A percentile compares a stretch with the other conserved stretches of the same genome.
These are phyloP conservation scores for Exserohilum rostratum DNA, from an alignment of 2,329 filamentous ascomycete genomes.

Conservation along the genomic window DNA sequence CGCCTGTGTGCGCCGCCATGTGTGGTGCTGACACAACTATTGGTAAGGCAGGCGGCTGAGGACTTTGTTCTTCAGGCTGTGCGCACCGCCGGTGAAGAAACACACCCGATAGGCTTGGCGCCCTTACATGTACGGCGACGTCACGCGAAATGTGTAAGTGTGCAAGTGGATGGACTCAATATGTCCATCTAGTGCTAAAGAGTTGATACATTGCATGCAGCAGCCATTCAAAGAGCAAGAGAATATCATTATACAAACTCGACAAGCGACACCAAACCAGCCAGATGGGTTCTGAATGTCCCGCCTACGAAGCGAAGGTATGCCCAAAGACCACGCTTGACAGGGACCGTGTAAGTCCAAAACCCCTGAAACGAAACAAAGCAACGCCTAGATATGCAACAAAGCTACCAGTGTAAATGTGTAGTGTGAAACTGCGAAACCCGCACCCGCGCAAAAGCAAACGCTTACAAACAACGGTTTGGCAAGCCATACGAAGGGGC, in stretches of 20 bases:
- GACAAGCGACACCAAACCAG: not conserved
- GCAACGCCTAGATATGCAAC: constrained; percentile 16
- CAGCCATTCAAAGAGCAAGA: not conserved
- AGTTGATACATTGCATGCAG: not conserved
- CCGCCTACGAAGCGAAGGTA: not conserved
- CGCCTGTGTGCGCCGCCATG: not conserved
- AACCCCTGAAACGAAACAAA: not conserved
- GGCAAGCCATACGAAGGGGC: not conserved
- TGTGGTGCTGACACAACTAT: not conserved
- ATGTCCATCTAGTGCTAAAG: too few species aligned
- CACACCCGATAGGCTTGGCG: constrained; percentile 11
- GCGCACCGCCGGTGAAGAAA: constrained; percentile 19
- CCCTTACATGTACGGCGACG: constrained; percentile 10
- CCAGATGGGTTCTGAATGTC: not conserved
- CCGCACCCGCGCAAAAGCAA: not conserved
- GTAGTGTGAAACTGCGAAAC: not conserved
- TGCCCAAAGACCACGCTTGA: not conserved
- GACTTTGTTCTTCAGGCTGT: constrained; percentile 1
- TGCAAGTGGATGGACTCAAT: too few species aligned
- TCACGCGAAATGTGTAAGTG: constrained; percentile 7
- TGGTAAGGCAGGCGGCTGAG: constrained; percentile 12
- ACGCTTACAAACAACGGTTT: not conserved
- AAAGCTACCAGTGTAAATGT: not conserved
- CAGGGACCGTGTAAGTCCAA: not conserved
- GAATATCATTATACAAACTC: not conserved